A percentile compares a stretch with the other conserved stretches of the same genome.
Evolutionary conservation across 169 alveolate species (phyloP).

Genomic region (Plasmodium coatneyi): DNA sequence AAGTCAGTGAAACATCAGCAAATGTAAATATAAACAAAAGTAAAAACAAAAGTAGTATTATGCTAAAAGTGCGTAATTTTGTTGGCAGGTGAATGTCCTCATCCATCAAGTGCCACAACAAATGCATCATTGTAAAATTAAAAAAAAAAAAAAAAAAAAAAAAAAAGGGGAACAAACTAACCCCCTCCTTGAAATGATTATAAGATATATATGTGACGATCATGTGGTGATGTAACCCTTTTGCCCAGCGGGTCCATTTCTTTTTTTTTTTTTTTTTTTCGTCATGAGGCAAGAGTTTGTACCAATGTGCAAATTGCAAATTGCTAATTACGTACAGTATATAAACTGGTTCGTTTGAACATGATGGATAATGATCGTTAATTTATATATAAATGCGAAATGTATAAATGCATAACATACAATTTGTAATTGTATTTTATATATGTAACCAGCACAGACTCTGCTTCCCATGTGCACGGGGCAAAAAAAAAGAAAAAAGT

Average conservation of each 20-base stretch:
- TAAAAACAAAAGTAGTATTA: background rate
- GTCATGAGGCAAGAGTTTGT: background rate
- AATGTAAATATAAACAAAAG: background rate
- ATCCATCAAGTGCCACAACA: background rate
- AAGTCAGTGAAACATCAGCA: background rate
- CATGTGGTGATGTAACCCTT: background rate
- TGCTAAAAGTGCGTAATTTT: background rate
- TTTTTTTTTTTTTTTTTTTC: background rate
- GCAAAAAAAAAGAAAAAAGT: background rate
- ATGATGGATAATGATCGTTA: background rate
- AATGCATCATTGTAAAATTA: background rate
- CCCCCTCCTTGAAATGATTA: background rate
- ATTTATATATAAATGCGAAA: background rate
- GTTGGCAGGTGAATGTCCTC: background rate
- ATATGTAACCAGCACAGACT: background rate
- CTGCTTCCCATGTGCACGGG: background rate
- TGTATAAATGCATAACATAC: background rate
- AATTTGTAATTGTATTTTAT: too few relatives aligned
- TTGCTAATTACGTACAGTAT: background rate
- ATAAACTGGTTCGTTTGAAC: background rate
- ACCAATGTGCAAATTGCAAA: background rate
- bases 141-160: too few relatives aligned
- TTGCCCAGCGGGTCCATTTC: background rate
- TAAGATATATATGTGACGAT: background rate
- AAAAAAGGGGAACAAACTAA: too few relatives aligned